Percentiles rank a stretch among this genome's conserved stretches.
Conservation (phyloP, 176 grass and related monocot genomes). For the Panicum miliaceum region DNA sequence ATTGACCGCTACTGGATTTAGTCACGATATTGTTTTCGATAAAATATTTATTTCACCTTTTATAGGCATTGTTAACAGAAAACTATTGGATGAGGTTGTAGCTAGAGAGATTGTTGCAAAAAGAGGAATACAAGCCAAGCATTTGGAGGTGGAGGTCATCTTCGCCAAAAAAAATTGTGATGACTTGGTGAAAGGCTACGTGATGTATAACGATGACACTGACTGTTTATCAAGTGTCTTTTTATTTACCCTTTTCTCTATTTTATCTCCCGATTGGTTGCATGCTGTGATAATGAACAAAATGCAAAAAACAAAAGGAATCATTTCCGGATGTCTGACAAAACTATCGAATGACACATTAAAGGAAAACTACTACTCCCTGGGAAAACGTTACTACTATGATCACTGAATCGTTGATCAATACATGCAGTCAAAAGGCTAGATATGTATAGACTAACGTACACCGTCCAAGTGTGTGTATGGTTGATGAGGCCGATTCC, state of each 20-base stretch:
- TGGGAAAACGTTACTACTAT: background rate
- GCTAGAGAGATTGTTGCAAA: background rate
- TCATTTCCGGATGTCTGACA: background rate
- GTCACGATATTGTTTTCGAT: background rate
- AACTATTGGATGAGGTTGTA: background rate
- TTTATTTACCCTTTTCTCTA: background rate
- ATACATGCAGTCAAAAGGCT: conserved; percentile 23
- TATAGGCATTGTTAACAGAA: background rate
- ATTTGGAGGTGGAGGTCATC: background rate
- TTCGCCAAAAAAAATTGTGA: background rate
- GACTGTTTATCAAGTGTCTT: background rate
- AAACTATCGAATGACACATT: background rate
- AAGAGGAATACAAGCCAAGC: background rate
- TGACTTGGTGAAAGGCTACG: background rate
- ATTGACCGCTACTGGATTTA: too few relatives aligned
- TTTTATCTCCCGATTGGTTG: background rate
- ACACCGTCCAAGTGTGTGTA: background rate
- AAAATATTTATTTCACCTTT: background rate
- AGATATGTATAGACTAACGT: background rate
- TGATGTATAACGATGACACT: background rate
- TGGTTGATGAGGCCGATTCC: background rate
- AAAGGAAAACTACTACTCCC: background rate
- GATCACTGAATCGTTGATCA: background rate
- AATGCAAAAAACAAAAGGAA: background rate
- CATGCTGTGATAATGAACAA: background rate